These are phyloP conservation scores for Colletotrichum chrysophilum DNA, from an alignment of 2,329 filamentous ascomycete genomes.

Conservation along the genomic window DNA sequence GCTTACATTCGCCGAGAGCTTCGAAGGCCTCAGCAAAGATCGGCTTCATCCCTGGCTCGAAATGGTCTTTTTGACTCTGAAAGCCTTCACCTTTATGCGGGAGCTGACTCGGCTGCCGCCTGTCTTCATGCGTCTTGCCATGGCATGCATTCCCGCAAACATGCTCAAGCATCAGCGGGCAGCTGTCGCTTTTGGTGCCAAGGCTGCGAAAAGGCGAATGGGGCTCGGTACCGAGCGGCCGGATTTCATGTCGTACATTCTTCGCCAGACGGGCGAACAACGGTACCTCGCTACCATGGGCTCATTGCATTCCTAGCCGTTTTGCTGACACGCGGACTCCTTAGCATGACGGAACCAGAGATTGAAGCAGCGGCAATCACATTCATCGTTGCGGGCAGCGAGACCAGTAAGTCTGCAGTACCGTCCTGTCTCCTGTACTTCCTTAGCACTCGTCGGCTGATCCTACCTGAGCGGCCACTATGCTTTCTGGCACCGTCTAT, in stretches of 20 bases:
- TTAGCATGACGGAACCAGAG: neutral
- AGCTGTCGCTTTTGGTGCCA: neutral
- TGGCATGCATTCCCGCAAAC: neutral
- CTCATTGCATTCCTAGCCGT: neutral
- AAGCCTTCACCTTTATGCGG: neutral
- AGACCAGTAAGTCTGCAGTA: neutral
- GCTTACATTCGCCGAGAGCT: neutral
- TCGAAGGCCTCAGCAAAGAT: neutral
- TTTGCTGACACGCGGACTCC: neutral
- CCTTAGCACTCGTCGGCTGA: neutral
- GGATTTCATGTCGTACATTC: neutral
- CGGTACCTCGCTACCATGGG: neutral
- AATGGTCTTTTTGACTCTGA: neutral
- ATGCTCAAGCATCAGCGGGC: neutral
- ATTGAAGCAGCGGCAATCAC: neutral
- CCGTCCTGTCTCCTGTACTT: no score
- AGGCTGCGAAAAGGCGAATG: neutral
- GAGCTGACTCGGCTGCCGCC: neutral
- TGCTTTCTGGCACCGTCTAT: neutral
- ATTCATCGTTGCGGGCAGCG: neutral
- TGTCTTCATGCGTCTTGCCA: neutral
- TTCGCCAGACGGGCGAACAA: neutral
- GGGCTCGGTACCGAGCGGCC: neutral
- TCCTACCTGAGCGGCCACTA: neutral
- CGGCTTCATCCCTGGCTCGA: neutral